Evolutionary conservation across 225 moss, liverwort and hornwort species (phyloP), one percentile per base, ranked within the genome.

Genomic region (Pseudoscleropodium purum): DNA sequence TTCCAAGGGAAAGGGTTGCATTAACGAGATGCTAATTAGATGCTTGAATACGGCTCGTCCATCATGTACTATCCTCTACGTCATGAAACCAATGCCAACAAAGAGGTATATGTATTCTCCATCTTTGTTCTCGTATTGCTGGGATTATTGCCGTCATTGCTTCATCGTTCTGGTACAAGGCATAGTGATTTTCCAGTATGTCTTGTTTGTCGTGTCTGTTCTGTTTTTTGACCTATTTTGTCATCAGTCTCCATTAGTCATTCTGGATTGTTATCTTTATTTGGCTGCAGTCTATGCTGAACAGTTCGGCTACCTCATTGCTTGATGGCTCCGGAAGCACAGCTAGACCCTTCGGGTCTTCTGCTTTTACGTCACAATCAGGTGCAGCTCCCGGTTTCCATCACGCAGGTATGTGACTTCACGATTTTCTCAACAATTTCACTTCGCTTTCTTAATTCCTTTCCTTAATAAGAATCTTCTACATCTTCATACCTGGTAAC

Each of bases 1-100:
- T 91, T 92, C 75, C 87, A 80, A 91, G 93, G 93, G 92, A 94
- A 91, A 82, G 87, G 77, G 89, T 90, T 91, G 52, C 94, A 94
- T 93, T 92, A 92, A 94, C 95, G 96, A 98, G 91, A 98, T 97
- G 97, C 96, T 95, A 96, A 96, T 94, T 96, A 98, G 95, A 98
- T 97, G 96, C 96, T 95, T 96, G 96, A 98, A 85, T 90, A 93
- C 93, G 93, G 93, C 96, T 90, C 95, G 90, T 95, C 95, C 97
- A 98, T 94, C 97, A 98, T 98, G 98, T 98, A 97, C 97, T 96
- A 93, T 94, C 96, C 95, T 93, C 96, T 95, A 91, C 98, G 98
- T 92, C 98, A 98, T 96, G 98, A 98, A 85, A 91, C 94, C 92
- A 98, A 95, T 93, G 97, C 89, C 88, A 90, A 91, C 92, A 98